Conservation (phyloP, 495 filamentous ascomycete genomes). For the Paragyromitra xinjiangensis region DNA sequence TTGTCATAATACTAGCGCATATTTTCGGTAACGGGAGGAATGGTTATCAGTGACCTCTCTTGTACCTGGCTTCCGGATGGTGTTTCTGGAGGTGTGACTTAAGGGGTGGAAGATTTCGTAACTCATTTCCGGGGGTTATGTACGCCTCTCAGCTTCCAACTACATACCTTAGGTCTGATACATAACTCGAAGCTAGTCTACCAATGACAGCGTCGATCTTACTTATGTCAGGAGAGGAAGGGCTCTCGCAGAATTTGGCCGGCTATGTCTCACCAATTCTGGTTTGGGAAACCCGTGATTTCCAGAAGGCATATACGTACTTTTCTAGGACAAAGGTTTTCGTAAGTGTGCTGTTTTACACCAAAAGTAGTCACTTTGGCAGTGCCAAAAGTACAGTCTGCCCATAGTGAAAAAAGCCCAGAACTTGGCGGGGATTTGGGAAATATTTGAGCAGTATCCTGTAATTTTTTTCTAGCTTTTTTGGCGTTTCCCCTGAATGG, state of each 20-base stretch:
- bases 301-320: not conserved
- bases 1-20: constrained; percentile 46
- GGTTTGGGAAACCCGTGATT: too few relatives aligned
- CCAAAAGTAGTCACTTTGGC: too few relatives aligned
- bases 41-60: constrained; percentile 33
- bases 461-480: too few relatives aligned
- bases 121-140: constrained; percentile 43
- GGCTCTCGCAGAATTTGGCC: constrained; percentile 6
- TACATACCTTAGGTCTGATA: not conserved
- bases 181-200: not conserved
- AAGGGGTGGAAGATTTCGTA: constrained; percentile 27
- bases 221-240: constrained; percentile 5
- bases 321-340: too few relatives aligned
- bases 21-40: constrained; percentile 19
- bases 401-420: too few relatives aligned
- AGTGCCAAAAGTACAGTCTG: too few relatives aligned
- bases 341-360: too few relatives aligned
- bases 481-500: too few relatives aligned
- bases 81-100: not conserved
- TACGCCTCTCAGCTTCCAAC: not conserved
- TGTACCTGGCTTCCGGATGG: constrained; percentile 17
- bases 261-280: not conserved
- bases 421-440: too few relatives aligned
- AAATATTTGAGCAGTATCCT: too few relatives aligned
- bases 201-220: constrained; percentile 17